Percentiles rank a stretch among this genome's conserved stretches.
Evolutionary conservation across 2,329 filamentous ascomycete genomes (phyloP).

Genomic region (Cladosporium halotolerans): DNA sequence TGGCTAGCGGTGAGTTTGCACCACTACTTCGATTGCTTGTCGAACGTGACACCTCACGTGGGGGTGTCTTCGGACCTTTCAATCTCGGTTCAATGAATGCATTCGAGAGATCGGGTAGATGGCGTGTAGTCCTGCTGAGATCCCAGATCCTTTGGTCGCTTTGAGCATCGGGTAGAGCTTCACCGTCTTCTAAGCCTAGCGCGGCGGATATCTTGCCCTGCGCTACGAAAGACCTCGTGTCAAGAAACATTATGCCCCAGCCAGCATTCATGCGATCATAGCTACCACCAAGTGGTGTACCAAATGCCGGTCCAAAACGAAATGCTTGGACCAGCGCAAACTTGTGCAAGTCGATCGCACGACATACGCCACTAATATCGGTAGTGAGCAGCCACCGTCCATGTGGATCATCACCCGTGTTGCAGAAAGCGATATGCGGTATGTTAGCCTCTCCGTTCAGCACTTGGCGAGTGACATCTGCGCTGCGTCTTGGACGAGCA

Average conservation of each 20-base stretch:
- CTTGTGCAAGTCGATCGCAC: slow-evolving; percentile 24
- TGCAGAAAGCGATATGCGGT: slow-evolving; percentile 53
- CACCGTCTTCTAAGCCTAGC: slow-evolving; percentile 20
- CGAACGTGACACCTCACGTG: background rate
- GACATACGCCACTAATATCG: slow-evolving; percentile 41
- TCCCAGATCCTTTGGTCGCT: slow-evolving; percentile 24
- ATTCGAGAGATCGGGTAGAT: slow-evolving; percentile 17
- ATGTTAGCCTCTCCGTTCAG: slow-evolving; percentile 42
- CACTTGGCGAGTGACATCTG: slow-evolving; percentile 8
- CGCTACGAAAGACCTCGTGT: slow-evolving; percentile 29
- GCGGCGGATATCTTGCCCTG: slow-evolving; percentile 19
- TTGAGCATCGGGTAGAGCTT: slow-evolving; percentile 16
- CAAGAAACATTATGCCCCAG: slow-evolving; percentile 35
- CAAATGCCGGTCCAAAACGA: slow-evolving; percentile 17
- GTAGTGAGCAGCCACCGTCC: slow-evolving; percentile 53
- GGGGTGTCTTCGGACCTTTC: background rate
- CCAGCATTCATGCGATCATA: slow-evolving; percentile 29
- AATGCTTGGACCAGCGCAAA: slow-evolving; percentile 21
- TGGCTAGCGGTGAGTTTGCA: background rate
- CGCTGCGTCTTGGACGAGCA: background rate
- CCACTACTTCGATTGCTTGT: background rate
- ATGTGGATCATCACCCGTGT: slow-evolving; percentile 49
- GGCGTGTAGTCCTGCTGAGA: slow-evolving; percentile 22
- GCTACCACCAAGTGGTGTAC: background rate
- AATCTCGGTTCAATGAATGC: slow-evolving; percentile 2